Evolutionary conservation across 495 filamentous ascomycete species (phyloP), one percentile per base, ranked within the genome.

Genomic region (Margaritispora aquatica): DNA sequence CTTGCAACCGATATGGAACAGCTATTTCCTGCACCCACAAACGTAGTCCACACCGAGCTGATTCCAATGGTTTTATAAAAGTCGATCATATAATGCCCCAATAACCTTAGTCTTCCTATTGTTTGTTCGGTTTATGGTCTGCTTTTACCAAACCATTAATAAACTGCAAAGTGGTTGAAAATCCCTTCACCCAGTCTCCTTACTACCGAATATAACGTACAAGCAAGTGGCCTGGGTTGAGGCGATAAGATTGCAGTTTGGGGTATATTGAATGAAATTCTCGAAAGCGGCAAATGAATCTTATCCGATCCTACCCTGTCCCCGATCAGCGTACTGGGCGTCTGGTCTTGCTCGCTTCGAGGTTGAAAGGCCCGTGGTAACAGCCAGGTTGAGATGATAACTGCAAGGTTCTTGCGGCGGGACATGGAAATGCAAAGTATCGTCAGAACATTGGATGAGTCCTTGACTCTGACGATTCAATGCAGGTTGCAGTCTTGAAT

Each of bases 351-450:
- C 63, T 66, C 60, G 63, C 63, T 63, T 60, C 48, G 57, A 63
- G 20, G 52, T 55, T 56, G 51, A 47, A 56, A 59, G 56, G 57
- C 51, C 63, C 57, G 60, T 63, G 63, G 51, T 63, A 63, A 63
- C 34, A n/a, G 52, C 63, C 58, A 60, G 60, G 60, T 55, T 66
- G 26, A 36, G 63, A 58, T 58, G 60, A 66, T 63, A 66, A 63
- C 36, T 52, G 52, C 60, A 63, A 60, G 60, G 60, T 60, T 55
- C 34, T 27, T 24, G 58, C 19, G 36, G 55, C n/a, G 26, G 41
- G 4, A 29, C 22, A n/a, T 27, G 24, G n/a, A n/a, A 52, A 49
- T 60, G 52, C 57, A 57, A 51, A 55, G 47, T 52, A 51, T 50
- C 52, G 57, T 59, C 55, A 55, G 57, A 60, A 50, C 34, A 27